phyloP scores from a whole-genome alignment of 805 yeast genomes.

The Saccharomyces mikatae region DNA sequence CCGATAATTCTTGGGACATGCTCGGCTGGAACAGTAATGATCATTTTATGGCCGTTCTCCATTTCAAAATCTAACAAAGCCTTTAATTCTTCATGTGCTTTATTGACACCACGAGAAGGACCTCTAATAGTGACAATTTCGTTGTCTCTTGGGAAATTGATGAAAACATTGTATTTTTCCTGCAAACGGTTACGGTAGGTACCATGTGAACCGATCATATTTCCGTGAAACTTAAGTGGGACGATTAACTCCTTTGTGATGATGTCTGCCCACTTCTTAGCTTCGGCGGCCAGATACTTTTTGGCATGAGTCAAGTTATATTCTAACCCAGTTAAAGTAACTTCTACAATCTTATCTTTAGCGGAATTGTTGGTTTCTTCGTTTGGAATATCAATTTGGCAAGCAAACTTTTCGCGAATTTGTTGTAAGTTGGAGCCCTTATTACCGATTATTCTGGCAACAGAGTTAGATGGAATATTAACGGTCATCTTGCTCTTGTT shows the following conservation, averaged over 20 bases:
- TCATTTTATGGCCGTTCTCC: conserved; percentile 67
- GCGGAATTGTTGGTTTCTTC: conserved; percentile 37
- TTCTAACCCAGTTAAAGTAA: conserved; percentile 68
- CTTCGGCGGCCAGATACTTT: conserved; percentile 45
- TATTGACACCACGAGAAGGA: conserved; percentile 80
- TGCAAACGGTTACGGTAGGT: conserved; percentile 74
- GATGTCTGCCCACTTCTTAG: conserved; percentile 80
- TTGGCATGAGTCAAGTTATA: conserved; percentile 70
- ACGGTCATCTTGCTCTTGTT: conserved; percentile 34
- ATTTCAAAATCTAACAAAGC: conserved; percentile 80
- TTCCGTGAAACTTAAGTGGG: conserved; percentile 71
- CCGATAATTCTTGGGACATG: conserved; percentile 87
- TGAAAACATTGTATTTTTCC: conserved; percentile 75
- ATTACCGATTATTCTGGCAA: conserved; percentile 83
- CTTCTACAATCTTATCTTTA: conserved; percentile 33
- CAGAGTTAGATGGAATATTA: conserved; percentile 55
- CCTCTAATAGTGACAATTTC: conserved; percentile 70
- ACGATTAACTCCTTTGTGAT: conserved; percentile 53
- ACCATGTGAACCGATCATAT: conserved; percentile 79
- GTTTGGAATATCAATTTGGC: conserved; percentile 60
- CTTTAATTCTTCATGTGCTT: conserved; percentile 74
- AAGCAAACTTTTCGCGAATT: conserved; percentile 65
- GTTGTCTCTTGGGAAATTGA: conserved; percentile 61
- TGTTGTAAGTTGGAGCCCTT: conserved; percentile 69
- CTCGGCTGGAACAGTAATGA: conserved; percentile 58